Percentiles rank a stretch among this genome's conserved stretches.
These are phyloP conservation scores for Boletellus sp. DNA, from an alignment of 1,284 basidiomycete species.

Conservation along the genomic window DNA sequence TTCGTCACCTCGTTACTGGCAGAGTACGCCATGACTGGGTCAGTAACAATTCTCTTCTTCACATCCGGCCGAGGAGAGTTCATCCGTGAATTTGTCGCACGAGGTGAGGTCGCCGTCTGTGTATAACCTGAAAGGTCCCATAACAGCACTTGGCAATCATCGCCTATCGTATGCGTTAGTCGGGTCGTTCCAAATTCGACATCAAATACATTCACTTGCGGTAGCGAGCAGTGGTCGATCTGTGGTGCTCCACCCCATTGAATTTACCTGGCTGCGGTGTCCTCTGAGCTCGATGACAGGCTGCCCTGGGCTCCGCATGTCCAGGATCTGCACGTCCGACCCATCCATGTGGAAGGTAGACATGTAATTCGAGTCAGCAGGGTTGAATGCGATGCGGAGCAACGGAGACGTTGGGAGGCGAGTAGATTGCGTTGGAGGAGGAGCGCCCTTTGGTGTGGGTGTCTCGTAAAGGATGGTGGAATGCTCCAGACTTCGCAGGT, in stretches of 20 bases:
- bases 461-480: conserved; percentile 99
- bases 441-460: conserved; percentile 68
- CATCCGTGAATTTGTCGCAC: conserved; percentile 60
- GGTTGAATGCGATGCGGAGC: conserved; percentile 83
- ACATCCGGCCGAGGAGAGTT: conserved; percentile 72
- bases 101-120: conserved; percentile 57
- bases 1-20: conserved; percentile 80
- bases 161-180: conserved; percentile 49
- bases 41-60: conserved; percentile 69
- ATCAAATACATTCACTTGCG: conserved; percentile 53
- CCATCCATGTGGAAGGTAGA: conserved; percentile 93
- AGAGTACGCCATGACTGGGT: conserved; percentile 81
- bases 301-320: conserved; percentile 91
- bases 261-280: conserved; percentile 76
- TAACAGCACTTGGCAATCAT: conserved; percentile 86
- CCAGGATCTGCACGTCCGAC: conserved; percentile 81
- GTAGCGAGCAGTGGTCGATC: conserved; percentile 82
- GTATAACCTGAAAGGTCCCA: conserved; percentile 79
- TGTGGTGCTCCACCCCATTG: conserved; percentile 83
- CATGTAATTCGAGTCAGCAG: conserved; percentile 85
- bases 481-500: conserved; percentile 93
- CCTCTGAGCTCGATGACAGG: conserved; percentile 88
- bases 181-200: background rate
- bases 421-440: conserved; percentile 54
- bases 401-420: conserved; percentile 78